Percentiles rank a stretch among this genome's conserved stretches.
These are phyloP conservation scores for Thermomucor indicae-seudaticae DNA, from an alignment of 371 early-diverging fungal genomes.

Conservation along the genomic window DNA sequence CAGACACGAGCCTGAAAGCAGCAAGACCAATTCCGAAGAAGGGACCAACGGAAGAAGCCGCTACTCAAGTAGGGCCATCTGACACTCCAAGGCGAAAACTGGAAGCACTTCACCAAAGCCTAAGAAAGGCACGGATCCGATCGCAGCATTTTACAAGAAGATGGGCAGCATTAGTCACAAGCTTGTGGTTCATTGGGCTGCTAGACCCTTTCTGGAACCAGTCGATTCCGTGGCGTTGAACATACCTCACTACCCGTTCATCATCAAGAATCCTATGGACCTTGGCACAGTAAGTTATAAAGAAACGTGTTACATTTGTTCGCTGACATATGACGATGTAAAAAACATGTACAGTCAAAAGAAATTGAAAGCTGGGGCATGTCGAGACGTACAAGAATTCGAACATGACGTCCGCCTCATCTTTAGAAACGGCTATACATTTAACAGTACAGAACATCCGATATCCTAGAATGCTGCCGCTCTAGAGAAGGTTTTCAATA, in stretches of 20 bases:
- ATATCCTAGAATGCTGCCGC: too few species aligned
- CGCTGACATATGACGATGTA: too few species aligned
- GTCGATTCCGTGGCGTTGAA: slow-evolving; percentile 40
- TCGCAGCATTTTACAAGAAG: too few species aligned
- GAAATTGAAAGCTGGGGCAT: slow-evolving; percentile 61
- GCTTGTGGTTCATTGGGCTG: slow-evolving; percentile 20
- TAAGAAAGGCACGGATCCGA: slow-evolving; percentile 16
- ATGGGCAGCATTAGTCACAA: slow-evolving; percentile 16
- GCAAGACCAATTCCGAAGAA: too few species aligned
- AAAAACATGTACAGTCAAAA: too few species aligned
- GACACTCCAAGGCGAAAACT: neutral
- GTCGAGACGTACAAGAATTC: slow-evolving; percentile 41
- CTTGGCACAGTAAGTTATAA: slow-evolving; percentile 90
- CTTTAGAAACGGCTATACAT: slow-evolving; percentile 85
- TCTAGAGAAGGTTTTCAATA: too few species aligned
- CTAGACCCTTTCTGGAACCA: slow-evolving; percentile 35
- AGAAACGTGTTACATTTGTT: too few species aligned
- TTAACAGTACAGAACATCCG: too few species aligned
- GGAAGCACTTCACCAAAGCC: neutral
- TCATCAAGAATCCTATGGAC: slow-evolving; percentile 97
- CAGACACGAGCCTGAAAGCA: slow-evolving; percentile 28
- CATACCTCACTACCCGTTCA: slow-evolving; percentile 64
- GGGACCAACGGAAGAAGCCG: too few species aligned
- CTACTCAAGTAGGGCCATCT: neutral
- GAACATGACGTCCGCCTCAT: slow-evolving; percentile 62